phyloP scores from a whole-genome alignment of 2,329 filamentous ascomycete genomes.

The Fusarium staphyleae region DNA sequence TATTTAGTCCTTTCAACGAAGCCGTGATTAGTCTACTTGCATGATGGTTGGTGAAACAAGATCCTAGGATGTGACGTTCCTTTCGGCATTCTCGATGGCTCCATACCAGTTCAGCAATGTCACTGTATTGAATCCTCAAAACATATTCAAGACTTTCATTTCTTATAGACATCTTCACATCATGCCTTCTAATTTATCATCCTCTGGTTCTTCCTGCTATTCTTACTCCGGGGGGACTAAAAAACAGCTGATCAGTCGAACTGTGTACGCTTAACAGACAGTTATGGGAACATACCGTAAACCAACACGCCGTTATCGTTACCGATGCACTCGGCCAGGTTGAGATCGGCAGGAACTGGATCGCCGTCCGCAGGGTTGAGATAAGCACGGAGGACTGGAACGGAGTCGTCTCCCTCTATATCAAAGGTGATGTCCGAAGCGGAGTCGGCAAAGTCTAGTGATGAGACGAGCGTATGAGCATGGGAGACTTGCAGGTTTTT shows the following conservation, averaged over 20 bases:
- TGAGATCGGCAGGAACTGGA: conserved; percentile 53
- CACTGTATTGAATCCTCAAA: background rate
- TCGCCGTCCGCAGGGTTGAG: conserved; percentile 55
- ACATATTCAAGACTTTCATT: no score
- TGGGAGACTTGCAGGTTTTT: background rate
- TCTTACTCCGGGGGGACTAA: background rate
- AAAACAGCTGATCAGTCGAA: background rate
- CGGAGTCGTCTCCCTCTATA: conserved; percentile 57
- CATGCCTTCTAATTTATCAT: no score
- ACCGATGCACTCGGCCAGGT: conserved; percentile 61
- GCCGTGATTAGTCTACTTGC: no score
- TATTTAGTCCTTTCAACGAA: no score
- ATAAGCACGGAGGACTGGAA: conserved; percentile 61
- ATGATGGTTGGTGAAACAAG: no score
- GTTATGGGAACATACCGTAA: conserved; percentile 18
- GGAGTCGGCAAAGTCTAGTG: conserved; percentile 53
- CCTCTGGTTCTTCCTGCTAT: no score
- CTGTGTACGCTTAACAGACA: no score
- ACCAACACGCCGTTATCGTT: conserved; percentile 57
- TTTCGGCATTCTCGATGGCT: no score
- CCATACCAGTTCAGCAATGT: background rate
- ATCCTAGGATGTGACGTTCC: no score
- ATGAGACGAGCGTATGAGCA: background rate
- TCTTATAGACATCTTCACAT: no score
- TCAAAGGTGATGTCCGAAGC: conserved; percentile 56